These are phyloP conservation scores for Blakeslea trispora DNA, from an alignment of 371 early-diverging fungal species.

Conservation along the genomic window DNA sequence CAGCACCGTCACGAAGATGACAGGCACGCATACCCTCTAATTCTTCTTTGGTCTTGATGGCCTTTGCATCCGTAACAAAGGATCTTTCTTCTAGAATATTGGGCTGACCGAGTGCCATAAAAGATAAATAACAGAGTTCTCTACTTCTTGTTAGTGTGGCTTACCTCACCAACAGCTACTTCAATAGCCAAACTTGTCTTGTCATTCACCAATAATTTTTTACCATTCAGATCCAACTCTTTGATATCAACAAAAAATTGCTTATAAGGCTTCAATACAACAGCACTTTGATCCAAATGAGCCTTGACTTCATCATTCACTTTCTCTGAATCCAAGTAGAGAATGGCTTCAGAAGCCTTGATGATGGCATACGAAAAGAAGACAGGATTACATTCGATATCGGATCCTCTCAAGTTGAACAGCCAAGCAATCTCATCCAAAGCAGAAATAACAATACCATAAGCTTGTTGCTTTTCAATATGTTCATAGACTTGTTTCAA, in stretches of 20 bases:
- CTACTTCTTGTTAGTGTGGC: slow-evolving; percentile 43
- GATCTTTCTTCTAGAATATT: slow-evolving; percentile 62
- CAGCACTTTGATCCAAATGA: slow-evolving; percentile 45
- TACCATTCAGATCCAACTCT: slow-evolving; percentile 26
- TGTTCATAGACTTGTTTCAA: slow-evolving; percentile 61
- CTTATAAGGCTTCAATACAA: slow-evolving; percentile 69
- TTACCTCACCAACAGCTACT: slow-evolving; percentile 61
- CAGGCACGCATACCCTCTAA: slow-evolving; percentile 94
- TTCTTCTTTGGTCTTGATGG: slow-evolving; percentile 94
- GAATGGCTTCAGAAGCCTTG: slow-evolving; percentile 62
- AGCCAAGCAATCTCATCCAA: slow-evolving; percentile 98
- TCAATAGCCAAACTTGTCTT: slow-evolving; percentile 75
- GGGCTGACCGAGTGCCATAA: slow-evolving; percentile 50
- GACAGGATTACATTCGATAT: slow-evolving; percentile 98
- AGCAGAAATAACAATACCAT: slow-evolving; percentile 80
- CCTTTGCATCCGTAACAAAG: slow-evolving; percentile 80
- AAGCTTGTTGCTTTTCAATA: slow-evolving; percentile 61
- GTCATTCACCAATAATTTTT: slow-evolving; percentile 51
- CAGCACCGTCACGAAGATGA: slow-evolving; percentile 94
- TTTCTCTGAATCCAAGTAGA: slow-evolving; percentile 84
- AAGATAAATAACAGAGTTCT: too few relatives aligned
- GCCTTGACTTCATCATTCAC: slow-evolving; percentile 61
- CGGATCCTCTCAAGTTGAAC: slow-evolving; percentile 96
- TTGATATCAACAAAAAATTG: slow-evolving; percentile 76
- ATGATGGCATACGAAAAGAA: slow-evolving; percentile 94